phyloP scores from a whole-genome alignment of 2,329 filamentous ascomycete genomes.

The Scytalidium sp. region DNA sequence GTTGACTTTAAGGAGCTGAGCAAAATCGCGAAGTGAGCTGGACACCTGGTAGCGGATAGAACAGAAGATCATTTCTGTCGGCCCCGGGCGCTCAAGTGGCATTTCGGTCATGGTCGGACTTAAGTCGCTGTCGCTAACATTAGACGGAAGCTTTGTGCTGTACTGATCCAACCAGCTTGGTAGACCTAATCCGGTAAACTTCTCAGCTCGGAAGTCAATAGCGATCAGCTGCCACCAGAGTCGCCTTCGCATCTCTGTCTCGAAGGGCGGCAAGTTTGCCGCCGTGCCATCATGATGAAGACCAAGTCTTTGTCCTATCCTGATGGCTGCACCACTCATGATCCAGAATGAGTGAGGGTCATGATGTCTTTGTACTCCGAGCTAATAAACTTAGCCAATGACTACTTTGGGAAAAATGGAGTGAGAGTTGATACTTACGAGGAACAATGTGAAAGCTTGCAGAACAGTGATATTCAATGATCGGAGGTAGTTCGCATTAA shows the following conservation, averaged over 20 bases:
- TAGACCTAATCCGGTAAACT: conserved; percentile 49
- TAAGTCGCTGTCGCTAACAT: conserved; percentile 53
- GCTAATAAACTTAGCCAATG: conserved; percentile 7
- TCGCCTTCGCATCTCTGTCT: conserved; percentile 58
- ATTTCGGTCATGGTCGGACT: conserved; percentile 38
- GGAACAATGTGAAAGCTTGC: conserved; percentile 66
- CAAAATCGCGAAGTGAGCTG: conserved; percentile 14
- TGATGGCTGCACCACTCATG: conserved; percentile 42
- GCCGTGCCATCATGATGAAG: conserved; percentile 41
- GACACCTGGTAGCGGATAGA: conserved; percentile 33
- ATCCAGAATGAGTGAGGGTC: conserved; percentile 47
- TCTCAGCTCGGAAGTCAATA: conserved; percentile 55
- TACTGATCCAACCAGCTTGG: conserved; percentile 38
- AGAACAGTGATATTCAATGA: conserved; percentile 62
- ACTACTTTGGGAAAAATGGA: conserved; percentile 11
- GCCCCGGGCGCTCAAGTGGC: conserved; percentile 37
- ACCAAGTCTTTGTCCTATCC: conserved; percentile 47
- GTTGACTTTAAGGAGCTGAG: not conserved
- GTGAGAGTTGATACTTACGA: conserved; percentile 42
- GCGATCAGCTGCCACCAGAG: conserved; percentile 62
- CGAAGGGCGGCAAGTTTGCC: conserved; percentile 42
- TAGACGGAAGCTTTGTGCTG: conserved; percentile 48
- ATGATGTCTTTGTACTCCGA: conserved; percentile 31
- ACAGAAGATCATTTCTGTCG: conserved; percentile 45
- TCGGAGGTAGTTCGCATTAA: conserved; percentile 65